Evolutionary conservation across 2,329 filamentous ascomycete genomes (phyloP).

Genomic region (Ceratocystis eucalypticola): DNA sequence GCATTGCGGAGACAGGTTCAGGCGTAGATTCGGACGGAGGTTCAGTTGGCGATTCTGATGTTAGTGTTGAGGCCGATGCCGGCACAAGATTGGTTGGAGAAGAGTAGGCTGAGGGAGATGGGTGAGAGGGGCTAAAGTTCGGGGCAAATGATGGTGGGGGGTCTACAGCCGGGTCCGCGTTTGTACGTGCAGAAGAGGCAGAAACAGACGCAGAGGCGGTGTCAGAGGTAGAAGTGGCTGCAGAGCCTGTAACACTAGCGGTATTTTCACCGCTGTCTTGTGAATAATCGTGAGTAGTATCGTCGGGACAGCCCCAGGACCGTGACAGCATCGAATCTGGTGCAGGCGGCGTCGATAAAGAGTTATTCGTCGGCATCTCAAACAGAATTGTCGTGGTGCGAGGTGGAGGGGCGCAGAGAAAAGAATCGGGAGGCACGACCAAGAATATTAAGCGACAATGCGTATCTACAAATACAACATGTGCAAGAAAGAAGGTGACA

Average conservation of each 20-base stretch:
- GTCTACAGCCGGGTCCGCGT: not conserved
- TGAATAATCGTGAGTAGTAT: not conserved
- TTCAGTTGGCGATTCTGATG: not conserved
- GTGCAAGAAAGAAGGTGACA: not conserved
- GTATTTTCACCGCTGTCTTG: not conserved
- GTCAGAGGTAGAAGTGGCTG: not conserved
- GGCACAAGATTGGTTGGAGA: not conserved
- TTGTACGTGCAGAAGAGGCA: not conserved
- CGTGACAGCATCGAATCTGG: not conserved
- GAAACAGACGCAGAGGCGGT: not conserved
- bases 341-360: conserved; percentile 11
- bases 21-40: not conserved
- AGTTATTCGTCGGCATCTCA: conserved; percentile 10
- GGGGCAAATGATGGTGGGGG: not conserved
- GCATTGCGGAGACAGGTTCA: not conserved
- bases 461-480: not conserved
- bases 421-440: not conserved
- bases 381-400: not conserved
- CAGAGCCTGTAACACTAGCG: not conserved
- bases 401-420: not conserved
- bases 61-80: not conserved
- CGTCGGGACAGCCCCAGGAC: conserved; percentile 11
- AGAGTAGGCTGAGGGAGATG: not conserved
- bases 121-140: not conserved
- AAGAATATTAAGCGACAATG: not conserved